A percentile compares a stretch with the other conserved stretches of the same genome.
Conservation (phyloP, 2,329 filamentous ascomycete species). For the Endocalyx cinctus region DNA sequence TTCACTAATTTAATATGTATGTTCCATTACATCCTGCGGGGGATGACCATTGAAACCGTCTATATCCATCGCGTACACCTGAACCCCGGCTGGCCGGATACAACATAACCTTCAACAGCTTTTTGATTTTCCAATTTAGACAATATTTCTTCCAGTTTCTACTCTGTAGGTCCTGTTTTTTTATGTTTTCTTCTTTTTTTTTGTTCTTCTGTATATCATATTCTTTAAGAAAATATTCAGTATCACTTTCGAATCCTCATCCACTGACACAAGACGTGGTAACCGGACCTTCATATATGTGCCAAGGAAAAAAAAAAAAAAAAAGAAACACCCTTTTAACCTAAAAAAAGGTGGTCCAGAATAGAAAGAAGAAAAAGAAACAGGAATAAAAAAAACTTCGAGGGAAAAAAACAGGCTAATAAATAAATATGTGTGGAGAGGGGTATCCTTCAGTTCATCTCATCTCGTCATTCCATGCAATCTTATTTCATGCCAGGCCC, state of each 20-base stretch:
- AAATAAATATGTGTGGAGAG: conserved; percentile 26
- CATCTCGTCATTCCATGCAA: conserved; percentile 27
- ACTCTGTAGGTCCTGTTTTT: conserved; percentile 10
- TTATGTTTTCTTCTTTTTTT: conserved; percentile 16
- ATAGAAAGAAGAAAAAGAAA: conserved; percentile 2
- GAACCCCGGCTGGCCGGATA: conserved; percentile 17
- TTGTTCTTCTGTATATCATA: conserved; percentile 15
- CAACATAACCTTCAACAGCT: conserved; percentile 10
- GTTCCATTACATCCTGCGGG: conserved; percentile 34
- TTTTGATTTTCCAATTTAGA: conserved; percentile 22
- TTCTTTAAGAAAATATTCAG: no score
- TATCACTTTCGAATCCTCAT: no score
- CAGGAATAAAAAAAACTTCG: conserved; percentile 22
- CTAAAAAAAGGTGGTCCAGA: conserved; percentile 24
- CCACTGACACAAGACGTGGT: conserved; percentile 18
- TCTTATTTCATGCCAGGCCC: conserved; percentile 18
- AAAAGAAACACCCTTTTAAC: conserved; percentile 14
- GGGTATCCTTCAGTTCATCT: conserved; percentile 31
- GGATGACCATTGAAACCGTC: conserved; percentile 34
- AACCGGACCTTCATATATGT: conserved; percentile 22
- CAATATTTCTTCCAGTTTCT: conserved; percentile 8
- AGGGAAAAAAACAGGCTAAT: conserved; percentile 15
- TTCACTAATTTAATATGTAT: conserved; percentile 19
- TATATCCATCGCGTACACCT: conserved; percentile 32
- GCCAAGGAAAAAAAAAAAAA: conserved; percentile 4